Conservation (phyloP, 2,329 filamentous ascomycete genomes). For the Cadophora sp. region DNA sequence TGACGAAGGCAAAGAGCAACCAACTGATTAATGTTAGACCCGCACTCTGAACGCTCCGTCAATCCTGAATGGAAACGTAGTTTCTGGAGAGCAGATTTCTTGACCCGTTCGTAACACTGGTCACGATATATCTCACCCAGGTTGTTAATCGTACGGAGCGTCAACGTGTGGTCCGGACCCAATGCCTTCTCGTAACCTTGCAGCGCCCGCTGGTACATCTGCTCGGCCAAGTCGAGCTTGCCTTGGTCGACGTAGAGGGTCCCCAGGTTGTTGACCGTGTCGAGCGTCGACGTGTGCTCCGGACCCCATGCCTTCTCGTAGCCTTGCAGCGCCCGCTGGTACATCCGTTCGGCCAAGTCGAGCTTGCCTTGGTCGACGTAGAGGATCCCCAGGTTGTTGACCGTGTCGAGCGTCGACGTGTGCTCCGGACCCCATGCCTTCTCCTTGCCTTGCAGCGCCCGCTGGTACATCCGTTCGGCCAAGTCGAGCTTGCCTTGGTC, state of each 20-base stretch:
- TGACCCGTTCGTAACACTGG: no score
- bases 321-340: conserved; percentile 21
- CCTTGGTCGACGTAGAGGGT: background rate
- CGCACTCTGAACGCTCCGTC: no score
- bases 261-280: conserved; percentile 15
- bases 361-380: conserved; percentile 17
- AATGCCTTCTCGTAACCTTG: no score
- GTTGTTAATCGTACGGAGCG: no score
- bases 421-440: background rate
- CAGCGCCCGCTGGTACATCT: no score
- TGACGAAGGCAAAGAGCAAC: no score
- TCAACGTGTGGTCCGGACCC: no score
- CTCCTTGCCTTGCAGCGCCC: conserved; percentile 1
- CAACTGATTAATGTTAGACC: no score
- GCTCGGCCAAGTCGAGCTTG: conserved; percentile 16
- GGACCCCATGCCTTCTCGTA: conserved; percentile 21
- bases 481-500: conserved; percentile 2
- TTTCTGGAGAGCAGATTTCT: no score
- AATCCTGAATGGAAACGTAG: no score
- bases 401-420: background rate
- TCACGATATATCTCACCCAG: no score
- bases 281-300: conserved; percentile 16
- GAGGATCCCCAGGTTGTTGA: background rate
- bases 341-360: conserved; percentile 10
- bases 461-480: conserved; percentile 13